phyloP scores from a whole-genome alignment of 2,329 filamentous ascomycete genomes.

The Thielaviopsis punctulata region DNA sequence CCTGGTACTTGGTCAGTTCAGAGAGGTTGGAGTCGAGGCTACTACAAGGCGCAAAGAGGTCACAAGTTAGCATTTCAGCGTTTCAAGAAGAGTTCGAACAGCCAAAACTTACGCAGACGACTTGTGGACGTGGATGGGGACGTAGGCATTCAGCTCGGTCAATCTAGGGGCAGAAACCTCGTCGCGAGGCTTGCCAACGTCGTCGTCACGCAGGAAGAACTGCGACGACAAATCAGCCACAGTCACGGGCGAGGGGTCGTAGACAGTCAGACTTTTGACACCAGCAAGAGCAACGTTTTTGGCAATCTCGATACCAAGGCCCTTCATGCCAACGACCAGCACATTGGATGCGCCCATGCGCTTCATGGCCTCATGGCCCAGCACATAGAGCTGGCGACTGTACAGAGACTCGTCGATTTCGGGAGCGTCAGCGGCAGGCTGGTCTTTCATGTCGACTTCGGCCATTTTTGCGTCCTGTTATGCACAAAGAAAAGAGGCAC shows the following conservation, averaged over 20 bases:
- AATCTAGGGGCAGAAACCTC: constrained; percentile 74
- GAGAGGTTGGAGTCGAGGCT: constrained; percentile 61
- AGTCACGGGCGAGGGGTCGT: constrained; percentile 69
- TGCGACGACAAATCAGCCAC: constrained; percentile 88
- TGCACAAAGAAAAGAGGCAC: constrained; percentile 8
- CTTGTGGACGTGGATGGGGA: constrained; percentile 65
- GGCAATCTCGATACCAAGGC: constrained; percentile 90
- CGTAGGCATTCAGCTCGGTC: constrained; percentile 91
- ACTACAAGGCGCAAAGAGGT: constrained; percentile 16
- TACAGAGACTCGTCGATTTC: constrained; percentile 60
- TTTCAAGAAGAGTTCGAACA: neutral
- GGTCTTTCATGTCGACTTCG: constrained; percentile 34
- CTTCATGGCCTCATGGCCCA: constrained; percentile 81
- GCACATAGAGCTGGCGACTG: constrained; percentile 55
- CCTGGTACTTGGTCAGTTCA: constrained; percentile 79
- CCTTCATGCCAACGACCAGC: constrained; percentile 79
- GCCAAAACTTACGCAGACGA: constrained; percentile 28
- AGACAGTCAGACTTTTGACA: constrained; percentile 89
- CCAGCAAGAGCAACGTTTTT: constrained; percentile 97
- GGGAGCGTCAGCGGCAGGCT: constrained; percentile 31
- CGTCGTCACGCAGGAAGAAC: constrained; percentile 80
- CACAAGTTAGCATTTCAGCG: neutral
- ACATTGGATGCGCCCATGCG: constrained; percentile 95
- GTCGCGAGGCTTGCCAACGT: constrained; percentile 85
- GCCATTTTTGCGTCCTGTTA: constrained; percentile 34